Base-by-base conservation (phyloP, 345 rosid genomes). In the Salix udensis region DNA sequence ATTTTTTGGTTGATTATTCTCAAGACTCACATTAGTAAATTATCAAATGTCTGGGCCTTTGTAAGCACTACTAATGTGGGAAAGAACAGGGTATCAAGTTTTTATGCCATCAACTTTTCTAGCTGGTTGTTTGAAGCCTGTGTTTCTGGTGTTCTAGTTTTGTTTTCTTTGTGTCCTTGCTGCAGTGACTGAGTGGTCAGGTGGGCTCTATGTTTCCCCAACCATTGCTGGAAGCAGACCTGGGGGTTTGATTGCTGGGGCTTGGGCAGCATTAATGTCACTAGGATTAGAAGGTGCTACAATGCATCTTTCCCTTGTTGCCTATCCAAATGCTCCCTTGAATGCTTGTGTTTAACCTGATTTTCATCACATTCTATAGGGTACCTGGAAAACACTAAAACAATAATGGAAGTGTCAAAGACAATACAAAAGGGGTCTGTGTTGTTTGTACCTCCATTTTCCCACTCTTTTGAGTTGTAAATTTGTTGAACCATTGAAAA, bases 161-260 rank as follows among this genome's bases (percentile, higher is more conserved):
- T 74, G 30, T 70, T 79, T 34, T 65, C 40, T 68, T 75, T 23
- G 70, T 80, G 53, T 21, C 48, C 36, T 81, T 81, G 75, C 58
- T 79, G 82, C 88, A 91, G 99, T 95, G 76, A 89, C 96, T 15
- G 99, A 91, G 85, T 96, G 99, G 97, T 88, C 98, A 46, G 99
- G 96, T 78, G 97, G 99, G 77, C 88, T 96, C 30, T 96, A 92
- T 79, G 83, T 96, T 48, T 93, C 97, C 71, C 99, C 97, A 74
- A 93, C 96, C 37, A 83, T 90, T 61, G 98, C 99, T 71, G 97
- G 99, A 83, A 96, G 99, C 84, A 85, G 96, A 81, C 99, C 99
- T 65, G 96, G 98, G 53, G 79, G 89, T 79, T 75, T 92, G 80
- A 91, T 96, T 85, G 98, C 96, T 53, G 92, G 98, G 71, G 97